A percentile compares a stretch with the other conserved stretches of the same genome.
These are phyloP conservation scores for Roridomyces roridus DNA, from an alignment of 768 basidiomycete species.

Conservation along the genomic window DNA sequence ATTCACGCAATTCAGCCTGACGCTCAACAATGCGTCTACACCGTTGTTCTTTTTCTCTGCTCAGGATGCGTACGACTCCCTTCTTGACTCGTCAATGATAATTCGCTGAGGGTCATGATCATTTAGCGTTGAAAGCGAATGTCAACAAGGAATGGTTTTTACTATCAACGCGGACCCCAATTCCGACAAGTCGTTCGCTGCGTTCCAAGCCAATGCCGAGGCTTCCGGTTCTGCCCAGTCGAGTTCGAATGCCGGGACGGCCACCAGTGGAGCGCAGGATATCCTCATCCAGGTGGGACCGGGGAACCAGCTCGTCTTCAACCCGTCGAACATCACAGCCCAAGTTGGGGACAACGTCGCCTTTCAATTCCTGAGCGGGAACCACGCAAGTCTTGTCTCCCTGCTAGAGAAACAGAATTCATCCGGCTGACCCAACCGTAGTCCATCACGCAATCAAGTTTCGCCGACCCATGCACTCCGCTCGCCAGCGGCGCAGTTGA, in stretches of 20 bases:
- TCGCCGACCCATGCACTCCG: constrained; percentile 55
- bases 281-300: too few relatives aligned
- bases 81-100: background rate
- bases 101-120: background rate
- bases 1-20: too few relatives aligned
- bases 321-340: constrained; percentile 47
- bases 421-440: constrained; percentile 27
- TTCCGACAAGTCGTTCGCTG: constrained; percentile 46
- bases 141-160: constrained; percentile 59
- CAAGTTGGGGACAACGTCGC: constrained; percentile 50
- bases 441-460: constrained; percentile 66
- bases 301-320: too few relatives aligned
- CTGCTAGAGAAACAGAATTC: constrained; percentile 12
- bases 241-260: too few relatives aligned
- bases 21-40: too few relatives aligned
- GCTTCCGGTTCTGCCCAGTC: too few relatives aligned
- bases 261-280: too few relatives aligned
- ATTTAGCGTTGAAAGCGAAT: constrained; percentile 51
- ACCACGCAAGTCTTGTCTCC: too few relatives aligned
- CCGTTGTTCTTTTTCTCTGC: too few relatives aligned
- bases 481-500: constrained; percentile 46
- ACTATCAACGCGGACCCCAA: constrained; percentile 52
- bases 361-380: constrained; percentile 56
- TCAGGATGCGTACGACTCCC: too few relatives aligned
- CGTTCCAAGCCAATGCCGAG: constrained; percentile 42